Evolutionary conservation across 768 basidiomycete species (phyloP).

Genomic region (Trametes coccinea): DNA sequence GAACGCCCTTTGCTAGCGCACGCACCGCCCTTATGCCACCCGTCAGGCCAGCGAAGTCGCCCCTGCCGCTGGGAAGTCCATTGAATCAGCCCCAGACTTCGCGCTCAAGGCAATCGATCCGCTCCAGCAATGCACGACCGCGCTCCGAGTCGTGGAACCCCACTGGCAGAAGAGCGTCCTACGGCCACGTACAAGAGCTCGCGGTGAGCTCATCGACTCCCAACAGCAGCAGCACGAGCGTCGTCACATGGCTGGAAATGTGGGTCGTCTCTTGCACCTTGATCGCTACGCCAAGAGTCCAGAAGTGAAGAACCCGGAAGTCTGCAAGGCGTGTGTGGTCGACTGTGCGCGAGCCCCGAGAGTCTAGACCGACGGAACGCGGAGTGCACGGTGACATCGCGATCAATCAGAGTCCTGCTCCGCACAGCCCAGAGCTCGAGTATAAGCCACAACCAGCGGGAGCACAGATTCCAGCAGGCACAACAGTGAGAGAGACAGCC

Average conservation of each 20-base stretch:
- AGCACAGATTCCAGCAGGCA: not conserved
- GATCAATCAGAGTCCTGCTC: too few species aligned
- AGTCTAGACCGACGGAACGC: constrained; percentile 2
- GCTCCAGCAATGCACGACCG: not conserved
- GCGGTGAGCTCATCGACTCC: not conserved
- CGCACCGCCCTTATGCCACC: constrained; percentile 1
- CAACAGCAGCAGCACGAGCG: constrained; percentile 1
- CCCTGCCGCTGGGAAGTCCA: not conserved
- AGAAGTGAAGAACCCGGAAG: not conserved
- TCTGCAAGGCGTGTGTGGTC: not conserved
- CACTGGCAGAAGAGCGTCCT: not conserved
- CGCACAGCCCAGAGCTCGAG: not conserved
- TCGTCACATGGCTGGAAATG: constrained; percentile 1
- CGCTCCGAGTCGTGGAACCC: not conserved
- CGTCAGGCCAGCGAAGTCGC: not conserved
- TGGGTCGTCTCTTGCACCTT: not conserved
- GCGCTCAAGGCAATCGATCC: constrained; percentile 4
- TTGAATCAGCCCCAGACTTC: not conserved
- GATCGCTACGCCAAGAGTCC: not conserved
- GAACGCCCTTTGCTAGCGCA: not conserved
- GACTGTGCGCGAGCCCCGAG: not conserved
- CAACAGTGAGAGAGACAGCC: not conserved
- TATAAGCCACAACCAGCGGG: not conserved
- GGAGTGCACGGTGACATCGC: too few species aligned
- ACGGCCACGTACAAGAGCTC: not conserved